Base-by-base conservation (phyloP, 331 rosid genomes). In the Erythrophleum ivorense region DNA sequence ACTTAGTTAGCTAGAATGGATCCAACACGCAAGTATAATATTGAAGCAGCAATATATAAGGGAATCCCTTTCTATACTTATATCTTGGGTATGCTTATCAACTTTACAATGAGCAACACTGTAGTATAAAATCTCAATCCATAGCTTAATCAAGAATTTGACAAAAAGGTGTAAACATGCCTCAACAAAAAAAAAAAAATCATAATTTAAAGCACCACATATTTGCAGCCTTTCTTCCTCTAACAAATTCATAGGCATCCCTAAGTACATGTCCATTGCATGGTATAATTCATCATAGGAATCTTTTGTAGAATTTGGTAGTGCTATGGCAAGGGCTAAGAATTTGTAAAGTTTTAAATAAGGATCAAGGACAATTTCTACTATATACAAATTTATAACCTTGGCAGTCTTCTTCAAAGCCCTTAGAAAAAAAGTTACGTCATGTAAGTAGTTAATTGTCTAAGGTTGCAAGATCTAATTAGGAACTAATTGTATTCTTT, bases 301-400 rank as follows among this genome's bases (percentile, higher is more conserved):
- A 84, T 86, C 91, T 84, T 97, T 86, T 0, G 97, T 94, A 62
- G 87, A 88, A 77, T 92, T 94, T 0, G 97, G 97, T 52, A 94
- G 68, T 40, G 91, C 86, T 41, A 62, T 81, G 54, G 88, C 86
- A 53, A 94, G 84, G 72, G 93, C 90, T 77, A 82, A 69, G 75
- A 94, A 94, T 85, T 90, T 94, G 1, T 91, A 91, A 83, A 88
- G 75, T 81, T 87, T 94, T 70, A 94, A 87, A 74, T 89, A 81
- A 79, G 97, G 98, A 84, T 92, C 97, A 38, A 97, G 98, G 21
- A 97, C 93, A 43, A 92, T 91, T 87, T 94, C 98, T 81, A 97
- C 90, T 62, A 85, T 85, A 46, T 94, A 94, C 92, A 85, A 84
- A 89, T 94, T 97, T 78, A 92, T 73, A 52, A 94, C 83, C 66